A percentile compares a stretch with the other conserved stretches of the same genome.
Conservation (phyloP, 2,329 filamentous ascomycete genomes). For the Exophiala alcalophila region DNA sequence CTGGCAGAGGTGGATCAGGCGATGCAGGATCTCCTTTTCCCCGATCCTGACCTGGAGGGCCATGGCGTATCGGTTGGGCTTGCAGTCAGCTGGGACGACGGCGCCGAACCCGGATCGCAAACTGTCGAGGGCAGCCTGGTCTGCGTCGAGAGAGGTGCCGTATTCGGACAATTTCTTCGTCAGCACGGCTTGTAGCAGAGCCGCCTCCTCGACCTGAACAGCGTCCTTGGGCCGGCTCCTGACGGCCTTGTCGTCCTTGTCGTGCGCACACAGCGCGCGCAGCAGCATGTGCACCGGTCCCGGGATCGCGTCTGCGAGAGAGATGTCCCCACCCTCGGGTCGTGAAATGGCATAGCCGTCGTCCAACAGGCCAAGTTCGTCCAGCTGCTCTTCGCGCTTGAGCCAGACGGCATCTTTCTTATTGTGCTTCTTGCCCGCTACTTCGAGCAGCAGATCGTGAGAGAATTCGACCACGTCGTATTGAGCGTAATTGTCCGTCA, state of each 20-base stretch:
- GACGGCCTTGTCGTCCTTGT: slow-evolving; percentile 2
- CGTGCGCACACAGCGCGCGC: slow-evolving; percentile 32
- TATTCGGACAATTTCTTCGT: slow-evolving; percentile 48
- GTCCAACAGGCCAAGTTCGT: slow-evolving; percentile 64
- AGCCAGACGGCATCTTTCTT: slow-evolving; percentile 37
- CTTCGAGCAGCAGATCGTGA: slow-evolving; percentile 55
- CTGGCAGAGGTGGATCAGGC: slow-evolving; percentile 47
- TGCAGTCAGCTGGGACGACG: slow-evolving; percentile 34
- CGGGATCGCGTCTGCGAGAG: slow-evolving; percentile 38
- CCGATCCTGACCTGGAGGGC: slow-evolving; percentile 66
- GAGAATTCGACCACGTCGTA: slow-evolving; percentile 82
- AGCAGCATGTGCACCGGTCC: slow-evolving; percentile 41
- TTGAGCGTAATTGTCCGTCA: slow-evolving; percentile 70
- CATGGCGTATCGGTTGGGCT: slow-evolving; percentile 50
- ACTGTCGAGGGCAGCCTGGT: slow-evolving; percentile 42
- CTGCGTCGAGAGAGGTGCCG: slow-evolving; percentile 52
- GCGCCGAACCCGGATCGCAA: slow-evolving; percentile 19
- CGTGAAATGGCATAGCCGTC: slow-evolving; percentile 65
- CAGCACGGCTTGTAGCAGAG: slow-evolving; percentile 27
- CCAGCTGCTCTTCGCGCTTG: slow-evolving; percentile 47
- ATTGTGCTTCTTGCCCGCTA: slow-evolving; percentile 35
- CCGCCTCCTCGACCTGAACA: slow-evolving; percentile 25
- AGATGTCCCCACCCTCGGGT: slow-evolving; percentile 29
- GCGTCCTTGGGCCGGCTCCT: slow-evolving; percentile 16
- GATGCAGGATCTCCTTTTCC: slow-evolving; percentile 65